Evolutionary conservation across 257 asterid genomes (phyloP), one percentile per base, ranked within the genome.

Genomic region (Scutellaria baicalensis): DNA sequence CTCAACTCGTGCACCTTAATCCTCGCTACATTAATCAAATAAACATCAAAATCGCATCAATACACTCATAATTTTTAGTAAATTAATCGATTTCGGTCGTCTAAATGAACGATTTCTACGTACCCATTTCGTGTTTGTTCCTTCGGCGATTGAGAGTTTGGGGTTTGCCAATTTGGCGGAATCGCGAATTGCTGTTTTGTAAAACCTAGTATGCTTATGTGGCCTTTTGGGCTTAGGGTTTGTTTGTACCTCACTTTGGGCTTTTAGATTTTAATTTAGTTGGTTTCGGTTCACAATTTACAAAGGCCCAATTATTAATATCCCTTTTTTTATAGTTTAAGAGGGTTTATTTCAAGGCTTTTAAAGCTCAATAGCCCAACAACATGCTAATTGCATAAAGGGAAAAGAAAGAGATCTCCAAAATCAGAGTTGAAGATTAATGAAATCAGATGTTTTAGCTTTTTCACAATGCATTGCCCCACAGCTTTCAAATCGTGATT

Each of bases 1-100:
- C 88, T 84, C 82, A 84, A 69, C 74, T 89, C 96, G 78, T 89
- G 96, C 62, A 85, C 91, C 80, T 89, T 85, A 74, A 89, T 86
- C 61, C 91, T 76, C 21, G 93, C 96, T 89, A 31, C 66, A 39
- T 61, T 62, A 9, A 45, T 49, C 21, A 17, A 18, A 47, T 3
- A 16, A 1, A 51, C 3, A 67, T 51, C 13, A 17, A 39, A 13
- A 38, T n/a, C 16, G 20, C 7, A 55, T 59, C 33, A 57, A 18
- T 62, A 48, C 5, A 42, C 8, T 33, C 2, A n/a, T 1, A 40
- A 33, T 6, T 40, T 40, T 7, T 11, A 14, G 3, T 10, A 3
- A 7, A 17, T 8, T 2, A 16, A 1, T 23, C 1, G 7, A 1
- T 2, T 4, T 39, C 7, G 0, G 0, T 14, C 3, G 36, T 18